Conservation (phyloP, 2,329 filamentous ascomycete genomes). For the Phoma sp. region DNA sequence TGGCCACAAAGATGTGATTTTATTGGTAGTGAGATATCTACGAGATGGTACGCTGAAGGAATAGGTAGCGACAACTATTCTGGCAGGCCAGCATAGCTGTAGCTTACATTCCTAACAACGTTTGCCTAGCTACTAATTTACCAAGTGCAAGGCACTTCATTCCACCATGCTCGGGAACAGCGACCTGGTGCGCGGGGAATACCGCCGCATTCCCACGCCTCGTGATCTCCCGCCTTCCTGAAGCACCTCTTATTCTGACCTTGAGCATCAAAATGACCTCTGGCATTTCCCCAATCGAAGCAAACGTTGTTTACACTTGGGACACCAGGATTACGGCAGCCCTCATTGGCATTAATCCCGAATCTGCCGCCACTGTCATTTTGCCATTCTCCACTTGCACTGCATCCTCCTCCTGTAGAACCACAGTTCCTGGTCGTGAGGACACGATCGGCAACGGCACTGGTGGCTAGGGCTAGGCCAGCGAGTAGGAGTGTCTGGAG, state of each 20-base stretch:
- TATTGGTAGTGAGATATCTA: no score
- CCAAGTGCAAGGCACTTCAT: conserved; percentile 19
- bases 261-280: not conserved
- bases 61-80: no score
- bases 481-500: not conserved
- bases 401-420: not conserved
- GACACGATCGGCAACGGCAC: not conserved
- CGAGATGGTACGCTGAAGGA: no score
- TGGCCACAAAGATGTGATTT: no score
- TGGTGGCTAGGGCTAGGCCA: not conserved
- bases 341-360: not conserved
- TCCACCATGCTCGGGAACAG: not conserved
- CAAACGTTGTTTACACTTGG: not conserved
- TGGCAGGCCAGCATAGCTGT: no score
- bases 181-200: not conserved
- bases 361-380: not conserved
- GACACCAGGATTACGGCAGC: not conserved
- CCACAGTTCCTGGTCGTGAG: not conserved
- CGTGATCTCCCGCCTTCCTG: not conserved
- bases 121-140: no score
- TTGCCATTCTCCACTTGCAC: not conserved
- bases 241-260: not conserved
- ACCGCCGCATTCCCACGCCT: not conserved
- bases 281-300: not conserved
- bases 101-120: no score